phyloP scores from a whole-genome alignment of 306 rosid species.

The Glycyrrhiza uralensis region DNA sequence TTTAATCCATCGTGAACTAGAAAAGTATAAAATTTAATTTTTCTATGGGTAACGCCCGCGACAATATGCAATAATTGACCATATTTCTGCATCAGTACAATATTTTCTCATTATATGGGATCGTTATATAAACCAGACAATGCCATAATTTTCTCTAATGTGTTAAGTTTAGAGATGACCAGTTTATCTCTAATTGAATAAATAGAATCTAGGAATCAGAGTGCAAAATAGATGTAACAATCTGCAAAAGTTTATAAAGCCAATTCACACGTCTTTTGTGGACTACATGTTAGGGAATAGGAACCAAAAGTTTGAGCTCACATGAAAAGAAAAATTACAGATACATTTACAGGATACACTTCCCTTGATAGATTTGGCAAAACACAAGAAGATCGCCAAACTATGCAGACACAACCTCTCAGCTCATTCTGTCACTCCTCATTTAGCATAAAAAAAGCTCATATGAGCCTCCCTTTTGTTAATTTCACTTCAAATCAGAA shows the following conservation, averaged over 20 bases:
- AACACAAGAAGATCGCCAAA: constrained; percentile 12
- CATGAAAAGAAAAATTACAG: constrained; percentile 32
- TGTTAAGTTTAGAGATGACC: not conserved
- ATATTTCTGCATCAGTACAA: no score
- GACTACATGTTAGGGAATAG: constrained; percentile 28
- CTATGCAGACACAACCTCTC: constrained; percentile 6
- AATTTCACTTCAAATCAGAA: constrained; percentile 40
- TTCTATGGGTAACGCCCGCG: no score
- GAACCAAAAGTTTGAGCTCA: constrained; percentile 34
- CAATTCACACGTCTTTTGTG: constrained; percentile 31
- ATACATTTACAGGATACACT: constrained; percentile 34
- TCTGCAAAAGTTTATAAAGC: constrained; percentile 34
- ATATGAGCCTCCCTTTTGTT: constrained; percentile 45
- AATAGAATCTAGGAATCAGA: constrained; percentile 32
- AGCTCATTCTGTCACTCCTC: constrained; percentile 31
- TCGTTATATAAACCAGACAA: no score
- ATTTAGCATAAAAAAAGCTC: constrained; percentile 30
- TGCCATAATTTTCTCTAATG: not conserved
- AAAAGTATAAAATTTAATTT: no score
- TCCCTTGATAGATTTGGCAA: constrained; percentile 32
- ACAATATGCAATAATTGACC: no score
- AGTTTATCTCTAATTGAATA: not conserved
- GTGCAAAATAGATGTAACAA: not conserved
- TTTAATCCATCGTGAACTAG: no score
- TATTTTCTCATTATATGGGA: no score